These are phyloP conservation scores for Discostella pseudostelligera DNA, from an alignment of 108 stramenopile genomes.

Conservation along the genomic window DNA sequence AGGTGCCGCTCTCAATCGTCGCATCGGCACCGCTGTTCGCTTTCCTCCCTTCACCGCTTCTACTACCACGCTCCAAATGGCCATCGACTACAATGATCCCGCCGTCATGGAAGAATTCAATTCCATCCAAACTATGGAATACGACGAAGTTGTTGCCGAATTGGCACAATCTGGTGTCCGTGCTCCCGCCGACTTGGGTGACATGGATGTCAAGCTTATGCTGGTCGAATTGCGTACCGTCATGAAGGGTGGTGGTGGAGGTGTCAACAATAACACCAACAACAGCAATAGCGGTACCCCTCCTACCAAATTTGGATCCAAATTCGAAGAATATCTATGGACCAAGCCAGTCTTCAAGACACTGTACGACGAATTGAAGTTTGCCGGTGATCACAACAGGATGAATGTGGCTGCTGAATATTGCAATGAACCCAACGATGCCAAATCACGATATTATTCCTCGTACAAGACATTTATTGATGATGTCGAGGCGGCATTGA, in stretches of 20 bases:
- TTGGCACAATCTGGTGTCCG: constrained; percentile 65
- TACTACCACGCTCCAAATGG: constrained; percentile 52
- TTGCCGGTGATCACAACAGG: constrained; percentile 70
- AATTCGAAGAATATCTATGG: constrained; percentile 82
- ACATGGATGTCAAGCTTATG: constrained; percentile 85
- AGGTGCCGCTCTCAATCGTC: neutral
- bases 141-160: constrained; percentile 81
- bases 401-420: constrained; percentile 83
- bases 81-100: constrained; percentile 87
- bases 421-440: constrained; percentile 62
- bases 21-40: neutral
- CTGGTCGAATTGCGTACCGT: constrained; percentile 77
- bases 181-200: constrained; percentile 70
- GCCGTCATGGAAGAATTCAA: constrained; percentile 81
- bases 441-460: constrained; percentile 57
- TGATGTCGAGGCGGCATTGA: constrained; percentile 61
- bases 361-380: constrained; percentile 64
- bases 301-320: constrained; percentile 66
- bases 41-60: neutral
- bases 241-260: constrained; percentile 43
- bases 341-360: constrained; percentile 77
- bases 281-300: neutral
- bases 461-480: constrained; percentile 56
- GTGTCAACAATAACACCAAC: constrained; percentile 19
- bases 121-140: constrained; percentile 68